These are phyloP conservation scores for Didymella pomorum DNA, from an alignment of 2,329 filamentous ascomycete genomes.

Conservation along the genomic window DNA sequence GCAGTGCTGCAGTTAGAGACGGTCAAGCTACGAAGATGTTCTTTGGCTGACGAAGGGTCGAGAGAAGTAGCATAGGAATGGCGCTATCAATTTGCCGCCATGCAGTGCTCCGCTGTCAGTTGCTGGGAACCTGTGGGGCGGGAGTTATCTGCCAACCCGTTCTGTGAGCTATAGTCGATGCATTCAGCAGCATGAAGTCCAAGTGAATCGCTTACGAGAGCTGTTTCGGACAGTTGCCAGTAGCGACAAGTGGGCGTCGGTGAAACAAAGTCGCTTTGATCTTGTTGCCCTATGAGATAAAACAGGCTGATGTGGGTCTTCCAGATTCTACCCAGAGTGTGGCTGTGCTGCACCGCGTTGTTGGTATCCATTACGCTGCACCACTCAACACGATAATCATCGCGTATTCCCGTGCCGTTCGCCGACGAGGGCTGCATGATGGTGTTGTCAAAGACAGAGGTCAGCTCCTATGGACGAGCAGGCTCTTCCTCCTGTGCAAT, in stretches of 20 bases:
- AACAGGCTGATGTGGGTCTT: constrained; percentile 2
- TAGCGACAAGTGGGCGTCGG: constrained; percentile 1
- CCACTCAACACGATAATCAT: not conserved
- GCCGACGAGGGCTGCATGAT: not conserved
- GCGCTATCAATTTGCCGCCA: not conserved
- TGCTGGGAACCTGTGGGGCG: constrained; percentile 2
- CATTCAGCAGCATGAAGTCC: not conserved
- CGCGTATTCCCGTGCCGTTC: not conserved
- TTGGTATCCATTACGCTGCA: not conserved
- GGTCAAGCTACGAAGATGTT: not conserved
- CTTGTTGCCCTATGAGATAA: constrained; percentile 13
- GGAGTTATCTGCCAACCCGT: no score
- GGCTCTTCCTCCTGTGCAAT: not conserved
- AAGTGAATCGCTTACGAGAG: not conserved
- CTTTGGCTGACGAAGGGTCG: not conserved
- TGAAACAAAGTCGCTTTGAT: constrained; percentile 5
- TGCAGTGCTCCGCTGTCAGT: not conserved
- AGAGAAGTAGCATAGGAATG: not conserved
- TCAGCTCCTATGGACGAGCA: constrained; percentile 2
- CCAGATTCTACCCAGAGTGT: constrained; percentile 1
- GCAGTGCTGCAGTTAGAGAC: not conserved
- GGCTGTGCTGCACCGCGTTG: constrained; percentile 14
- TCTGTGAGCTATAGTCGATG: not conserved
- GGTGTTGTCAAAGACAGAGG: not conserved
- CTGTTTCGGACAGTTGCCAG: not conserved